These are phyloP conservation scores for barley (Hordeum vulgare) DNA, from an alignment of 176 grass and related monocot genomes.

Conservation along the genomic window MorexV3_pseudomolecules_assembly NC_058523.1:519007847-519008346, in stretches of 20 bases:
- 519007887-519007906: slow-evolving; percentile 18
- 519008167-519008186: slow-evolving; percentile 30
- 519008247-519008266: slow-evolving; percentile 54
- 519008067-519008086: neutral
- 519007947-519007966: slow-evolving; percentile 17
- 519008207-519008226: slow-evolving; percentile 28
- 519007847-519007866: slow-evolving; percentile 33
- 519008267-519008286: slow-evolving; percentile 42
- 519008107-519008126: neutral
- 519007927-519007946: slow-evolving; percentile 49
- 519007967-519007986: slow-evolving; percentile 42
- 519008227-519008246: slow-evolving; percentile 37
- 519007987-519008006: slow-evolving; percentile 23
- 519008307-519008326: neutral
- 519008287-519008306: neutral
- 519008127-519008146: neutral
- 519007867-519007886: slow-evolving; percentile 9
- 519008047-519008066: slow-evolving; percentile 17
- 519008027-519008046: slow-evolving; percentile 26
- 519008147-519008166: neutral
- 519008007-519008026: slow-evolving; percentile 45
- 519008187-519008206: slow-evolving; percentile 42
- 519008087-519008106: too few species aligned
- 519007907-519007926: slow-evolving; percentile 28
- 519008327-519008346: too few species aligned